Percentiles rank a stretch among this genome's conserved stretches.
These are phyloP conservation scores for Arabidopsis hybrid DNA, from an alignment of 441 rosid genomes.

Conservation along the genomic window DNA sequence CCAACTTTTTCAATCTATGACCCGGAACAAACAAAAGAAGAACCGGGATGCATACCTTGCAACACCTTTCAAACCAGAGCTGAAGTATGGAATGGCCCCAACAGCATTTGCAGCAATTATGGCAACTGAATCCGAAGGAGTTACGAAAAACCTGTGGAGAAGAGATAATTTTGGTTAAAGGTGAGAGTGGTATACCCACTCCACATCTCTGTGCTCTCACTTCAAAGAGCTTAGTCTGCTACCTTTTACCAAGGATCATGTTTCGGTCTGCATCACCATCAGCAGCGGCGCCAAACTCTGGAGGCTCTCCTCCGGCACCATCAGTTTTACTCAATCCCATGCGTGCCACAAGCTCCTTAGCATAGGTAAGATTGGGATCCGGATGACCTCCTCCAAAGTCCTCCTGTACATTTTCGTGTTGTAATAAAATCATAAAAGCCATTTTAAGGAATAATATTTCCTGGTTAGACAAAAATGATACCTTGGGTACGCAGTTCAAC, in stretches of 20 bases:
- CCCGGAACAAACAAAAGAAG: background rate
- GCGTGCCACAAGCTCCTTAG: constrained; percentile 90
- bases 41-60: constrained; percentile 60
- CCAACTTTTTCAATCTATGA: background rate
- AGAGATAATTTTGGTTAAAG: constrained; percentile 21
- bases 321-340: constrained; percentile 88
- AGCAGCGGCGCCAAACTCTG: constrained; percentile 98
- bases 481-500: constrained; percentile 92
- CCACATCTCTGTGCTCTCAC: background rate
- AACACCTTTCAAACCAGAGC: constrained; percentile 92
- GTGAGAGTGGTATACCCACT: background rate
- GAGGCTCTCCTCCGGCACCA: constrained; percentile 51
- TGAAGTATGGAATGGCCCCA: constrained; percentile 87
- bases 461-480: constrained; percentile 36
- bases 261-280: constrained; percentile 99
- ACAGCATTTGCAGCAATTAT: constrained; percentile 96
- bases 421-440: constrained; percentile 3
- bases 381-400: constrained; percentile 99
- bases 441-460: background rate
- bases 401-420: constrained; percentile 55
- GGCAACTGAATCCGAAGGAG: constrained; percentile 97
- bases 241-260: constrained; percentile 98
- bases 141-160: constrained; percentile 80
- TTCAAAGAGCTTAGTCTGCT: constrained; percentile 18
- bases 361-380: constrained; percentile 95